Conservation (phyloP, 2,329 filamentous ascomycete species). For the Monosporascus ibericus region DNA sequence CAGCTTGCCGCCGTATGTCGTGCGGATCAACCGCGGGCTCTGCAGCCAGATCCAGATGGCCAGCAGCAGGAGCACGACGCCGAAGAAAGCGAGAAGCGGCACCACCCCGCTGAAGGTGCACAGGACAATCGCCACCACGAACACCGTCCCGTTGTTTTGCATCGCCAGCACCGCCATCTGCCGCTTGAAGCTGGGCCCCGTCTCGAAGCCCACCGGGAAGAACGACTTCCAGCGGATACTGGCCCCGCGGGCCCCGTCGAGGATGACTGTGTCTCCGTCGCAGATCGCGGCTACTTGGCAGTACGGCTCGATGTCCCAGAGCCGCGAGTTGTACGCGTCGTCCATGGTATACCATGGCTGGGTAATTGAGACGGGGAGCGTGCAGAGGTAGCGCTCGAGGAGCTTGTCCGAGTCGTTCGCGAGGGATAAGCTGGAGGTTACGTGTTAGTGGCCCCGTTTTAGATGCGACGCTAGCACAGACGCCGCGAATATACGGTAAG, state of each 20-base stretch:
- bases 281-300: slow-evolving; percentile 33
- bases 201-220: background rate
- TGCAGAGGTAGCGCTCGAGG: slow-evolving; percentile 38
- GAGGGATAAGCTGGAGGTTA: slow-evolving; percentile 19
- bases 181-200: background rate
- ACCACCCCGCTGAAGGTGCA: background rate
- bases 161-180: background rate
- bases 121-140: background rate
- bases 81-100: background rate
- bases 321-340: slow-evolving; percentile 32
- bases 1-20: slow-evolving; percentile 6
- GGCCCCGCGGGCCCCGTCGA: slow-evolving; percentile 25
- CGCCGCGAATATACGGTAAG: too few species aligned
- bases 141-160: background rate
- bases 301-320: slow-evolving; percentile 37
- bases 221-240: slow-evolving; percentile 34
- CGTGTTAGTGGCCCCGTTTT: too few species aligned
- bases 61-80: background rate
- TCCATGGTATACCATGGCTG: slow-evolving; percentile 33
- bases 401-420: slow-evolving; percentile 22
- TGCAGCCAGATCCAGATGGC: background rate
- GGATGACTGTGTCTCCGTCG: slow-evolving; percentile 33
- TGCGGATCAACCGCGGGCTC: background rate
- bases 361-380: slow-evolving; percentile 24
- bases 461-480: too few species aligned